Evolutionary conservation across 2,329 filamentous ascomycete species (phyloP).

Genomic region (Fusarium camptoceras): DNA sequence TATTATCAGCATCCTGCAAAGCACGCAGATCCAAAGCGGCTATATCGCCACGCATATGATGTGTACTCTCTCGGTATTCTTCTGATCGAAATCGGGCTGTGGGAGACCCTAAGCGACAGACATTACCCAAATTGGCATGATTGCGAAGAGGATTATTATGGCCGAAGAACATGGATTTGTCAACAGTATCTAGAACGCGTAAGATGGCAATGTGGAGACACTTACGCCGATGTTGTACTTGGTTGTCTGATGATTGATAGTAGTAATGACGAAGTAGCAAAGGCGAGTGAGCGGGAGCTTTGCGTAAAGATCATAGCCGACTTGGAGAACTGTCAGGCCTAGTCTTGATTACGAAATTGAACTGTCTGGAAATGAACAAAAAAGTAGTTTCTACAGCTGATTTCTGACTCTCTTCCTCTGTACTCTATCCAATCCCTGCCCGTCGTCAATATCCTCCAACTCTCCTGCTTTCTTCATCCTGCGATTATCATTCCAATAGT

Average conservation of each 20-base stretch:
- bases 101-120: neutral
- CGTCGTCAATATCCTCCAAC: neutral
- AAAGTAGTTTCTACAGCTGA: neutral
- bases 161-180: neutral
- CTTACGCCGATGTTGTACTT: neutral
- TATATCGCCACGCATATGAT: neutral
- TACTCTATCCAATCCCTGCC: neutral
- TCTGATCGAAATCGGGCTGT: neutral
- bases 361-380: too few relatives aligned
- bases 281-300: neutral
- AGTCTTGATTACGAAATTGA: neutral
- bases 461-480: neutral
- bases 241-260: neutral
- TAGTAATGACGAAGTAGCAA: neutral
- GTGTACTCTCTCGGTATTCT: neutral
- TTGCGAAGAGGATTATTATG: neutral
- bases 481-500: slow-evolving; percentile 9
- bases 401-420: neutral
- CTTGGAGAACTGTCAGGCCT: neutral
- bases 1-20: neutral
- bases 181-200: neutral
- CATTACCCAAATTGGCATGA: neutral
- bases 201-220: neutral
- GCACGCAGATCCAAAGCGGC: neutral
- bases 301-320: neutral